phyloP scores from a whole-genome alignment of 139 green algal genomes.

The Chlorella sp. region DNA sequence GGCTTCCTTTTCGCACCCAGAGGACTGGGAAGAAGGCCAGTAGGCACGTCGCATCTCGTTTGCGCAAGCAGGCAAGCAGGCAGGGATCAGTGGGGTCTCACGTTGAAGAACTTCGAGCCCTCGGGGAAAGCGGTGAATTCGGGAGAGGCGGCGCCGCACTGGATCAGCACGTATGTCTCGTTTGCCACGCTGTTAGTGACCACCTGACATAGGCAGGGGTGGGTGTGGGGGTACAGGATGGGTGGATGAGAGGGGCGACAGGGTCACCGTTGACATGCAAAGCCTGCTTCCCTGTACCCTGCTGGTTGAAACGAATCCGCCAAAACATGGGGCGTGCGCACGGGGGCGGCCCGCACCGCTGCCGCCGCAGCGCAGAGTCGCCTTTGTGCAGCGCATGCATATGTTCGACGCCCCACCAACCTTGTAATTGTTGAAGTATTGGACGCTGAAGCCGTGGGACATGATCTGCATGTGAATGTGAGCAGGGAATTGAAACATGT shows the following conservation, averaged over 20 bases:
- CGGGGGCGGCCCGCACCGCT: too few relatives aligned
- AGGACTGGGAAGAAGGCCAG: too few relatives aligned
- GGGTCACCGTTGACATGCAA: neutral
- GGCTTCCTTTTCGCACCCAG: too few relatives aligned
- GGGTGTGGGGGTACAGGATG: neutral
- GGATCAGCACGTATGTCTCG: constrained; percentile 86
- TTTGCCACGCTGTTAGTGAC: constrained; percentile 58
- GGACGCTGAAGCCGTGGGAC: constrained; percentile 66
- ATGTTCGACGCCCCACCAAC: neutral
- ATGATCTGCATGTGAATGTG: constrained; percentile 53
- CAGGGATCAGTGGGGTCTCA: neutral
- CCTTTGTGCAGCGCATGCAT: neutral
- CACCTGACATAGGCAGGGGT: constrained; percentile 52
- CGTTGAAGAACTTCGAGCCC: constrained; percentile 65
- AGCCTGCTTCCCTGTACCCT: too few relatives aligned
- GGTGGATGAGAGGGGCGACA: neutral
- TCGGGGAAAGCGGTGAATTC: constrained; percentile 38
- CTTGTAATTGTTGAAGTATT: constrained; percentile 69
- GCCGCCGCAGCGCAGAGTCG: too few relatives aligned
- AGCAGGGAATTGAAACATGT: too few relatives aligned
- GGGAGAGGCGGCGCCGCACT: constrained; percentile 68
- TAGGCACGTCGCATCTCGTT: too few relatives aligned
- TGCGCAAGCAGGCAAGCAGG: too few relatives aligned
- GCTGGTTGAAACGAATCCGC: too few relatives aligned
- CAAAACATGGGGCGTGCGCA: too few relatives aligned